These are phyloP conservation scores for Phytopythium ostracodes DNA, from an alignment of 352 stramenopile genomes.

Conservation along the genomic window DNA sequence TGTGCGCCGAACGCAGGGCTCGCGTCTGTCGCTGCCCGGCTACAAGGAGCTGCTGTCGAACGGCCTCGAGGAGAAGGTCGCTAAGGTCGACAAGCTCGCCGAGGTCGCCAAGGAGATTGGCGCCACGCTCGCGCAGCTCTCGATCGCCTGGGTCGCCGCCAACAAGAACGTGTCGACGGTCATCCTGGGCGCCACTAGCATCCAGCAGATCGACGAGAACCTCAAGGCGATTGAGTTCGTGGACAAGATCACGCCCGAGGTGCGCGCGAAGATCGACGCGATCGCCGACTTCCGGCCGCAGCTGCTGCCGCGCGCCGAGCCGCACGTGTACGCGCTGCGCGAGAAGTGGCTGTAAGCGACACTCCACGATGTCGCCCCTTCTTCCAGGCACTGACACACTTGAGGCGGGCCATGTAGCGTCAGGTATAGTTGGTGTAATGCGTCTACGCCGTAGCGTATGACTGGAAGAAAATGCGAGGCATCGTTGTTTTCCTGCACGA, in stretches of 20 bases:
- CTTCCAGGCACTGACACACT: not conserved
- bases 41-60: constrained; percentile 40
- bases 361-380: not conserved
- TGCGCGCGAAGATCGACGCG: constrained; percentile 63
- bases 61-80: constrained; percentile 35
- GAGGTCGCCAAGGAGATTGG: constrained; percentile 39
- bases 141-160: constrained; percentile 44
- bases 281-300: constrained; percentile 48
- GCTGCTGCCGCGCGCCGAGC: constrained; percentile 22
- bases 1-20: too few species aligned
- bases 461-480: not conserved
- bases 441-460: not conserved
- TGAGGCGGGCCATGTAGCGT: too few species aligned
- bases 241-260: constrained; percentile 67
- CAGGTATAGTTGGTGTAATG: not conserved
- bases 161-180: constrained; percentile 65
- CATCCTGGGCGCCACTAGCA: constrained; percentile 53
- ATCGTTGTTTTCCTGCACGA: too few species aligned
- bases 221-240: constrained; percentile 56
- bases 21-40: constrained; percentile 34
- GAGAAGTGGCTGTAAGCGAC: constrained; percentile 27
- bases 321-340: constrained; percentile 28
- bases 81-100: constrained; percentile 27
- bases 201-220: constrained; percentile 73
- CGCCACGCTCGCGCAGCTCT: constrained; percentile 43